Evolutionary conservation across 2,329 filamentous ascomycete genomes (phyloP), one percentile per base, ranked within the genome.

Genomic region (Epicoccum nigrum): DNA sequence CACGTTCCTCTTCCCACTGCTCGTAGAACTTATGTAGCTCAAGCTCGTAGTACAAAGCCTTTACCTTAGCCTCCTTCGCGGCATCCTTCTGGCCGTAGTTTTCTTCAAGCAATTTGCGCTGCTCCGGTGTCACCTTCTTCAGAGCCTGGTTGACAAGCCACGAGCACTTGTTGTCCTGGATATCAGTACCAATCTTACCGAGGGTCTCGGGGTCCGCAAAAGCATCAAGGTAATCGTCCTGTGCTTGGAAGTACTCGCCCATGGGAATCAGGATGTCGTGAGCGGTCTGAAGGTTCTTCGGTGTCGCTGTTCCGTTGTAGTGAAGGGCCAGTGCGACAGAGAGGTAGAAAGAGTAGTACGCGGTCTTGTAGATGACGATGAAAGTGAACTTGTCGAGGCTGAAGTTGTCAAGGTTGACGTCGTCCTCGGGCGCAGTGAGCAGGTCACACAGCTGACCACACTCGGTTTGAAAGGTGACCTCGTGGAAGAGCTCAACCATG

Each of bases 281-380:
- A 35, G 91, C 88, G 70, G 89, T 88, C 78, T 93, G 88, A 55
- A 99, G 86, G 81, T 97, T 97, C 77, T 89, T 85, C 21, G 87
- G 85, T 7, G 91, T 94, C 17, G 93, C 94, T 54, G 92, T 82
- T 70, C 91, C 87, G 62, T 92, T 85, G 77, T 92, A 88, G 80
- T 93, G 82, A 65, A 99, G 82, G 4, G 94, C 90, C 35, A 99
- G 84, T 8, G 92, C 93, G 48, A 99, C 92, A 52, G 94, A 94
- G 12, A 99, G 88, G 80, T 97, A 97, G 83, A 99, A 99, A 70
- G 89, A 95, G 83, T 99, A 99, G 82, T 95, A 99, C 43, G 94
- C 92, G 19, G 94, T 99, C 86, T 99, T 99, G 86, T 96, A 97
- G 77, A 96, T 90, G 79, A 99, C 94, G 70, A 99, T 99, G 83